Base-by-base conservation (phyloP, 1,139 yeast species). In the Sugiyamaella castrensis region DNA sequence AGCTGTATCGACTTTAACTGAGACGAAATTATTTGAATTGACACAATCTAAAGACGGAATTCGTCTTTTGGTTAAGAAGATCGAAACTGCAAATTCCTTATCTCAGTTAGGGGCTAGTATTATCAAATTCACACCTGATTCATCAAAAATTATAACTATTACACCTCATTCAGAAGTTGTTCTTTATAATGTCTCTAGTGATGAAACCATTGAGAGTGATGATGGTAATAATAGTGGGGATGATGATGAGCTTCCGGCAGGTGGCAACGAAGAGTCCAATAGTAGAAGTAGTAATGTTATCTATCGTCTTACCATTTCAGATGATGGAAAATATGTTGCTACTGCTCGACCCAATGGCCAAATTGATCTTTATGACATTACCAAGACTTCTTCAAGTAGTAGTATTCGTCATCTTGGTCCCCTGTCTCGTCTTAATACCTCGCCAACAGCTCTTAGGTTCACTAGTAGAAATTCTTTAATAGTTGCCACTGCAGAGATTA, bases 401-500 rank as follows among this genome's bases (percentile, higher is more conserved):
- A 45, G 40, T 4, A 24, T 42, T 3, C 16, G 12, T 35, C 56
- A 53, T 31, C 28, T 56, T 5, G 57, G 65, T 30, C 51, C 57
- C 1, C 55, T 69, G 16, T 78, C 79, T 4, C 57, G 57, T 54
- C 70, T 85, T 50, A 75, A 81, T 46, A 72, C 77, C 37, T 73
- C 76, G 33, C 82, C 91, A 7, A 82, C 87, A 13, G 78, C 85
- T n/a, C 54, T 88, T 41, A 69, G 73, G 24, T 80, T 87, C 59
- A 74, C 87, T 1, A 62, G 65, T 15, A 62, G 68, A 43, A 72
- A 73, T 38, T 78, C 86, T 2, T 69, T 91, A 33, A 66, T 85
- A 15, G 81, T 84, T 8, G 76, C 84, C 27, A 82, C 92, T 4
- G 81, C 85, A 46, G 95, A 87, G 48, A 86, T 84, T 64, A 82